Evolutionary conservation across 306 rosid species (phyloP), one percentile per base, ranked within the genome.

Genomic region (Glycine latifolia): DNA sequence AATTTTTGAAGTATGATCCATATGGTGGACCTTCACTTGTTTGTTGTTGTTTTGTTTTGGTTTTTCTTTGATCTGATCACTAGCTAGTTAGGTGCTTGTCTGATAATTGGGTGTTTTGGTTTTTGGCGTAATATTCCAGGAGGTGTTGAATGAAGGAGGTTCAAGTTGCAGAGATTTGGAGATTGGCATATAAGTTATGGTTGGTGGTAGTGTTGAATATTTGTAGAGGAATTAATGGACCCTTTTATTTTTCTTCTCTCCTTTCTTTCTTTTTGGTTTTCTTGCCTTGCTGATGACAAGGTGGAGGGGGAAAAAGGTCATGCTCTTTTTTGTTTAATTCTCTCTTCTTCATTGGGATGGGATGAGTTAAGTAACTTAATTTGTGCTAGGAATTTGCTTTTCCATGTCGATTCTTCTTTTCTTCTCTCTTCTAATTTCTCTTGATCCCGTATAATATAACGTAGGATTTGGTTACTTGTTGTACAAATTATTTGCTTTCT

Each of bases 101-200:
- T 73, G 6, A 35, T 15, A 63, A 10, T 47, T 47, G 3, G 5
- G 0, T 7, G 8, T 15, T 58, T 39, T 47, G 0, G 20, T 26
- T 48, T 48, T 70, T 66, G 39, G 67, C 12, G 20, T 63, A 33
- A 78, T 76, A 35, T 35, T 20, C 6, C 88, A 92, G 95, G 8
- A 92, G 95, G 8, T 79, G 82, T 39, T 79, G 83, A 85, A 89
- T 68, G 90, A 86, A 75, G 84, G 86, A 84, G 82, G 87, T 35
- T 85, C 91, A 79, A 87, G 82, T 63, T 84, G 85, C 78, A 56
- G 77, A 77, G 88, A 88, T 52, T 76, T 85, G 81, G 89, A 85
- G 79, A 81, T 84, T 84, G 91, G 90, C 75, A 71, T 83, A 75
- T 88, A 81, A 84, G 43, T 44, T 67, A 71, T 65, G n/a, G 14